Percentiles rank a stretch among this genome's conserved stretches.
phyloP scores from a whole-genome alignment of 441 rosid genomes.

The Mallotus japonicus region DNA sequence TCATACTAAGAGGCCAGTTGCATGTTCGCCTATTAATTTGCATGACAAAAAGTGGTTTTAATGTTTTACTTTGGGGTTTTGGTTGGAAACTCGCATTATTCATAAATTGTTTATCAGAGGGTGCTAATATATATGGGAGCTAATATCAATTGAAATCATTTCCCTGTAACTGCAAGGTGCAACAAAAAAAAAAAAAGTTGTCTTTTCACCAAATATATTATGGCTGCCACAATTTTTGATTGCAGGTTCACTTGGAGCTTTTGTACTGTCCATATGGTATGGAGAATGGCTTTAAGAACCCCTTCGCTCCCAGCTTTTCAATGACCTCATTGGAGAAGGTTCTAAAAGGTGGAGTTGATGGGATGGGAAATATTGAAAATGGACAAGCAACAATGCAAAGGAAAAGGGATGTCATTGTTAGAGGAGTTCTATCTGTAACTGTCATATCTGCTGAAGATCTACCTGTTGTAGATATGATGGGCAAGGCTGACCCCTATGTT shows the following conservation, averaged over 20 bases:
- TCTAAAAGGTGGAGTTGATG: conserved; percentile 31
- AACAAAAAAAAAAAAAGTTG: background rate
- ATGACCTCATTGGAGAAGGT: conserved; percentile 36
- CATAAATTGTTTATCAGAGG: background rate
- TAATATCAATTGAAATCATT: background rate
- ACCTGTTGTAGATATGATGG: conserved; percentile 73
- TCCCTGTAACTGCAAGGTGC: background rate
- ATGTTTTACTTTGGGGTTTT: background rate
- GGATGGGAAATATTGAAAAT: conserved; percentile 28
- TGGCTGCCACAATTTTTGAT: background rate
- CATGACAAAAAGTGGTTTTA: background rate
- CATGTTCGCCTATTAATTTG: background rate
- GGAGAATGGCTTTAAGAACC: conserved; percentile 26
- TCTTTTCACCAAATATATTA: background rate
- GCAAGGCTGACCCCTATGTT: conserved; percentile 86
- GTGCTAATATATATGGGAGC: background rate
- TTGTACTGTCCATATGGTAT: conserved; percentile 34
- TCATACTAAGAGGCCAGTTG: background rate
- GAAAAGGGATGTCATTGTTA: conserved; percentile 70
- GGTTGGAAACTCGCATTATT: background rate
- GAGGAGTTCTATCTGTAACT: conserved; percentile 87
- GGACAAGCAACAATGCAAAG: conserved; percentile 30
- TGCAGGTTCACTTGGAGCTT: conserved; percentile 41
- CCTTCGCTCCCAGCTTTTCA: conserved; percentile 21
- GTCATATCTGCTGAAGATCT: conserved; percentile 81